Base-by-base conservation (phyloP, 495 filamentous ascomycete genomes). In the Thozetella sp. region DNA sequence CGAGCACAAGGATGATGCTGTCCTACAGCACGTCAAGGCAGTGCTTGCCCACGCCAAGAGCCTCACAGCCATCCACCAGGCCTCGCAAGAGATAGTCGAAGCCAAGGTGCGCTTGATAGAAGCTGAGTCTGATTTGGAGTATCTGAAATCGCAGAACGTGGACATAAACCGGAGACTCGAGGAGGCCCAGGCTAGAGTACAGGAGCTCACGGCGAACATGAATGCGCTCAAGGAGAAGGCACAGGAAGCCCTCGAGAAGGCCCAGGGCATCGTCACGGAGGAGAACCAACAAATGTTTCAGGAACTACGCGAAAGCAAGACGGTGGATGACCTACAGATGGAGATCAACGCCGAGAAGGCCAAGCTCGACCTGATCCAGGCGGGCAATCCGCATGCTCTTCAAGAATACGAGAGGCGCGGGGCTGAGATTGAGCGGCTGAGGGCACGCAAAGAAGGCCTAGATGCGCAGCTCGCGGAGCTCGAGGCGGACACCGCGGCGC, bases 311-410 rank as follows among this genome's bases (percentile, higher is more conserved):
- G 63, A 24, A 62, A 63, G 57, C n/a, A 83, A 26, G 73, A 76
- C 80, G 1, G 62, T 83, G 1, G 90, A 92, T 58, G 81, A 88
- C 10, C 73, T 97, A 11, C 84, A 93, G 23, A 76, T 79, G 1
- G 89, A 95, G 20, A 92, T 97, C 61, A 83, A 85, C 34, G 87
- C 89, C 2, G 87, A 91, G 71, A 77, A 84, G 61, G 86, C 88
- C 12, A 87, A 89, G 48, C 83, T 98, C 9, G 87, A 91, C 27
- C 80, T 94, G 25, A 88, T 94, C 25, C 88, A 94, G 55, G 92
- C 88, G 40, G 90, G 89, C 43, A 92, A 93, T 62, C 88, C 86
- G 11, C 80, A 85, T 37, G 82, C 91, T n/a, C 82, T 98, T 48
- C 80, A 81, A 48, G 88, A 96, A 56, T 97, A 86, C 66, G 90